phyloP scores from a whole-genome alignment of 495 filamentous ascomycete genomes.

The Gamarada debralockiae region DNA sequence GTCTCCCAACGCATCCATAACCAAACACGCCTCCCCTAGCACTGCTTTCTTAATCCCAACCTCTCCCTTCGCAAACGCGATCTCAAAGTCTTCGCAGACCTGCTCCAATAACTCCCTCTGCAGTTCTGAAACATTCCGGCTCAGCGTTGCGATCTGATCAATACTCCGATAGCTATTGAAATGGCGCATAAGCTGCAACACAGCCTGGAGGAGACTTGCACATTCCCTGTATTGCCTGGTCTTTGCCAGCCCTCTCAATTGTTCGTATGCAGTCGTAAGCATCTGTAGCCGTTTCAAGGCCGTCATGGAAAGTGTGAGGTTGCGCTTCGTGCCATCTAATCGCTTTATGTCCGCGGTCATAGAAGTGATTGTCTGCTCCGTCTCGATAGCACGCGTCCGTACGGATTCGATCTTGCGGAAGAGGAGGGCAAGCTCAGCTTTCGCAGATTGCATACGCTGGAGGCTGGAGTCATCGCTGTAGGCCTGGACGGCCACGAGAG shows the following conservation, averaged over 20 bases:
- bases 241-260: constrained; percentile 78
- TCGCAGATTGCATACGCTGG: constrained; percentile 82
- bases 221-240: constrained; percentile 94
- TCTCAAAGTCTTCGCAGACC: constrained; percentile 96
- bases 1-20: constrained; percentile 94
- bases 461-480: constrained; percentile 84
- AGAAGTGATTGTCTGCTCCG: constrained; percentile 92
- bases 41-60: constrained; percentile 63
- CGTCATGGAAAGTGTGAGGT: constrained; percentile 96
- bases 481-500: constrained; percentile 74
- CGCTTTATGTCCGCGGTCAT: constrained; percentile 99
- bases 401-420: constrained; percentile 97
- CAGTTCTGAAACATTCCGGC: constrained; percentile 88
- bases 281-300: constrained; percentile 96
- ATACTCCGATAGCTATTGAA: constrained; percentile 98
- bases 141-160: constrained; percentile 93
- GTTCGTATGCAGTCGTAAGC: constrained; percentile 97
- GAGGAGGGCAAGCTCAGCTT: constrained; percentile 81
- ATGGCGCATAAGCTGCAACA: constrained; percentile 96
- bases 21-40: constrained; percentile 81
- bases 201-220: constrained; percentile 89
- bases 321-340: constrained; percentile 92
- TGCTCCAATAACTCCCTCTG: constrained; percentile 94
- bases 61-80: constrained; percentile 89
- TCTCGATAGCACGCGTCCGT: constrained; percentile 81